A percentile compares a stretch with the other conserved stretches of the same genome.
Evolutionary conservation across 2,329 filamentous ascomycete species (phyloP).

Genomic region (Fusarium virguliforme): DNA sequence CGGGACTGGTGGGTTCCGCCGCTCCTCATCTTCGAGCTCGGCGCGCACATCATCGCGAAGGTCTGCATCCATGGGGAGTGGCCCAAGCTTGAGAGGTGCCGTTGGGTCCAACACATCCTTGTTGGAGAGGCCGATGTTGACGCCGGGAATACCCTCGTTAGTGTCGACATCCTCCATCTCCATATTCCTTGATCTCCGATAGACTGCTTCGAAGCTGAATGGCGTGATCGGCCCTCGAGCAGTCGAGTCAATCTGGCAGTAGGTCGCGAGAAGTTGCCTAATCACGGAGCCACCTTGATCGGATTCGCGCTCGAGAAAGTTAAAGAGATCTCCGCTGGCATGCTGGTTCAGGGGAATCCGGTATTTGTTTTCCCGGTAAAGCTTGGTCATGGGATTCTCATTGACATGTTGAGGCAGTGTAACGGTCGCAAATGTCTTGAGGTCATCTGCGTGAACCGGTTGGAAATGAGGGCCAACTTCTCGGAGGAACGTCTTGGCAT

Average conservation of each 20-base stretch:
- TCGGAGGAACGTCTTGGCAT: slow-evolving; percentile 82
- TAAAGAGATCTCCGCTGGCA: slow-evolving; percentile 85
- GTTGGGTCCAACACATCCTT: slow-evolving; percentile 72
- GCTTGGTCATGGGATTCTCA: slow-evolving; percentile 82
- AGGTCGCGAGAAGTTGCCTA: slow-evolving; percentile 77
- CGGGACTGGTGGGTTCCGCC: slow-evolving; percentile 78
- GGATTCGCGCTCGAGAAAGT: slow-evolving; percentile 90
- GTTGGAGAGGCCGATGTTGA: slow-evolving; percentile 74
- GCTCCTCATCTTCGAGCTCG: slow-evolving; percentile 89
- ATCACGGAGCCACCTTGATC: slow-evolving; percentile 86
- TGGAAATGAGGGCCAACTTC: slow-evolving; percentile 80
- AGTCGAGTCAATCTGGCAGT: slow-evolving; percentile 73
- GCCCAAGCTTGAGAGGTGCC: slow-evolving; percentile 80
- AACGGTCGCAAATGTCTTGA: slow-evolving; percentile 82
- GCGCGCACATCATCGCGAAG: slow-evolving; percentile 88
- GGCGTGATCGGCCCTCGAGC: slow-evolving; percentile 75
- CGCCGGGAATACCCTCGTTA: slow-evolving; percentile 76
- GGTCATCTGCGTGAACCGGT: slow-evolving; percentile 83
- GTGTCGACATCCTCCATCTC: slow-evolving; percentile 76
- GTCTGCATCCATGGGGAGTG: slow-evolving; percentile 86
- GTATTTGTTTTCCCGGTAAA: slow-evolving; percentile 91
- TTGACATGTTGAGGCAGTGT: slow-evolving; percentile 83
- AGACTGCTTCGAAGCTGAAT: slow-evolving; percentile 74
- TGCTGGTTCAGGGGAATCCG: slow-evolving; percentile 90
- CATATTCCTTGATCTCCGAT: slow-evolving; percentile 70